These are phyloP conservation scores for Geotrichum citri-aurantii DNA, from an alignment of 1,139 yeast species.

Conservation along the genomic window DNA sequence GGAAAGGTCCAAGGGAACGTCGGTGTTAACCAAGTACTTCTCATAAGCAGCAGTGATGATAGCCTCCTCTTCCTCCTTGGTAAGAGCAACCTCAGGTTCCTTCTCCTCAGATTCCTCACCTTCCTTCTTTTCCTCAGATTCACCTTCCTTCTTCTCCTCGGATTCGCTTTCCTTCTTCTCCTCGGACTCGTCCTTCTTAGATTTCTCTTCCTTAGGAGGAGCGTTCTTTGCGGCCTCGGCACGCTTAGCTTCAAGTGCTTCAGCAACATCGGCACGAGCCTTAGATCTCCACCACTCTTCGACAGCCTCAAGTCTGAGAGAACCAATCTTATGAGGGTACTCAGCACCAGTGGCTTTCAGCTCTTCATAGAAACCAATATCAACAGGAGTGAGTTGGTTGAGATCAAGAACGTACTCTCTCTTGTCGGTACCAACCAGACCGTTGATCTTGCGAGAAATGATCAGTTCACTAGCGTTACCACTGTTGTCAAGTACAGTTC, in stretches of 20 bases:
- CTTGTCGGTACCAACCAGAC: conserved; percentile 79
- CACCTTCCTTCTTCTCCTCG: conserved; percentile 8
- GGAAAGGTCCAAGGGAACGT: conserved; percentile 51
- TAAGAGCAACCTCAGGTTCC: conserved; percentile 18
- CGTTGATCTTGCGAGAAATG: conserved; percentile 70
- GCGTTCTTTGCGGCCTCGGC: conserved; percentile 15
- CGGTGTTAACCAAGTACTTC: conserved; percentile 57
- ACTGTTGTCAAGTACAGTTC: conserved; percentile 46
- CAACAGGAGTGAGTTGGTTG: conserved; percentile 79
- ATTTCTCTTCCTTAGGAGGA: conserved; percentile 22
- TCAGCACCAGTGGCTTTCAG: conserved; percentile 44
- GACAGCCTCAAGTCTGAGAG: conserved; percentile 81
- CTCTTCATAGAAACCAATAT: conserved; percentile 63
- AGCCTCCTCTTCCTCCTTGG: conserved; percentile 25
- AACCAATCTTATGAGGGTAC: conserved; percentile 78
- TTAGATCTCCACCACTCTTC: conserved; percentile 83
- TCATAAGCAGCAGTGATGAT: conserved; percentile 54
- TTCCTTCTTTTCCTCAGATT: conserved; percentile 45
- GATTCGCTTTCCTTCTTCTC: conserved; percentile 20
- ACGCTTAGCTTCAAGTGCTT: conserved; percentile 20
- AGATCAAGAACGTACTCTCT: conserved; percentile 80
- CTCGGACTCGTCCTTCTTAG: conserved; percentile 15
- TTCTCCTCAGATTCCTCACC: conserved; percentile 43
- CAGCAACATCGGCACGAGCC: conserved; percentile 40
- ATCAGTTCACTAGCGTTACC: conserved; percentile 44